Conservation (phyloP, 1,139 yeast genomes). For the Pichia terricola region DNA sequence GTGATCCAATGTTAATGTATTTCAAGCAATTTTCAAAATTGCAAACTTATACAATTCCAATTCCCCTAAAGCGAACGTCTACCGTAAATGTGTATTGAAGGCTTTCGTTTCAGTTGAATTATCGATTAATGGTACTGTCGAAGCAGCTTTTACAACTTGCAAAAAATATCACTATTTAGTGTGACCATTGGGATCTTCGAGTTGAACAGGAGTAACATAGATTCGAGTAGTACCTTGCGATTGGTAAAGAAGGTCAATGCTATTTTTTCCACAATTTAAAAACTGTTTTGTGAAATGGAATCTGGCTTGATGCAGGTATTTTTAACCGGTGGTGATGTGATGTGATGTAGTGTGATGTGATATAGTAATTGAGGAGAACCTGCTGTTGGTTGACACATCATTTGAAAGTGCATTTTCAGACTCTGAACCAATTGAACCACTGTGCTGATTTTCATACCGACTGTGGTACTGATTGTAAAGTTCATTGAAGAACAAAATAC, state of each 20-base stretch:
- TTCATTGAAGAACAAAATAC: too few species aligned
- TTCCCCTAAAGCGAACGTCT: constrained; percentile 56
- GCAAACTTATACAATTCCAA: constrained; percentile 43
- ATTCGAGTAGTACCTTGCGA: neutral
- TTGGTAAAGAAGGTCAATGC: constrained; percentile 1
- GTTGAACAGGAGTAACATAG: neutral
- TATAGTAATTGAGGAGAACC: too few species aligned
- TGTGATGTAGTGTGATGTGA: too few species aligned
- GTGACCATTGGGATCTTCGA: constrained; percentile 9
- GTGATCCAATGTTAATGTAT: constrained; percentile 61
- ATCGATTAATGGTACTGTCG: constrained; percentile 42
- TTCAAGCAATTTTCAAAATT: constrained; percentile 54
- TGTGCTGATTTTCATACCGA: too few species aligned
- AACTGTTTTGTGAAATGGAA: constrained; percentile 3
- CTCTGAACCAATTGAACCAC: too few species aligned
- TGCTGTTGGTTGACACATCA: too few species aligned
- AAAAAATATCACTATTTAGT: neutral
- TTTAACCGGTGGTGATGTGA: too few species aligned
- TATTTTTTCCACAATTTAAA: constrained; percentile 5
- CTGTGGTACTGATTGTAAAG: too few species aligned
- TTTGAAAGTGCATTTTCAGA: too few species aligned
- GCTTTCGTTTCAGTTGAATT: constrained; percentile 57
- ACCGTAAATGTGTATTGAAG: constrained; percentile 68
- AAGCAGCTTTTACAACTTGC: constrained; percentile 3
- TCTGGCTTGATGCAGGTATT: too few species aligned